Evolutionary conservation across 441 rosid species (phyloP), one percentile per base, ranked within the genome.

Genomic region (Syzygium malaccense): DNA sequence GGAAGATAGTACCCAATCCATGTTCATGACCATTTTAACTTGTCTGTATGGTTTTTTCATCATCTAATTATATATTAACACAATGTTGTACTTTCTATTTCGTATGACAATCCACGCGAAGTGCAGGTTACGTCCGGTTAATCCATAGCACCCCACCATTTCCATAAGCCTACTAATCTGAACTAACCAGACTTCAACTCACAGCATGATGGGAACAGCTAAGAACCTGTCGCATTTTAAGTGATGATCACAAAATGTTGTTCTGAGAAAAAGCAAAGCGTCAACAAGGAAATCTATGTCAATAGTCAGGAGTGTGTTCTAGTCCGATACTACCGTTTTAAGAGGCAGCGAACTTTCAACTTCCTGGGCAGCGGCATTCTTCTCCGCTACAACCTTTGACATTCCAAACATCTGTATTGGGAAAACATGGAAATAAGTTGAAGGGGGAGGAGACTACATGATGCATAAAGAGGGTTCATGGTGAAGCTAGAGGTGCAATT

Each of bases 261-360:
- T 71, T 37, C 51, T 71, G 4, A 0, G 60, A 56, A 71, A 11
- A 37, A 20, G 83, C n/a, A 2, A 71, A 71, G 49, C 83, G 37
- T 12, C 83, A 20, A 71, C n/a, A 71, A 1, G 49, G 10, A 71
- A 71, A 37, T 23, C n/a, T 1, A 37, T 71, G 51, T 6, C 51
- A 23, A 71, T 37, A 20, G 3, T 20, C n/a, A 71, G 83, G 49
- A 71, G 10, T 12, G 13, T 26, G 85, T 54, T 83, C 92, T 92
- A 95, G 37, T 94, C 91, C 1, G 95, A 92, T 75, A 95, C 91
- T 13, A 90, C 91, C 33, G 95, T 95, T 86, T 89, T 93, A 66
- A 95, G 96, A 26, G 95, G 94, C 87, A 95, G 93, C n/a, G 92
- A 87, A 89, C 95, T 95, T 92, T 95, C 97, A 30, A 94, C 95